Conservation (phyloP, 2,329 filamentous ascomycete genomes). For the Neofusicoccum umdonicola region DNA sequence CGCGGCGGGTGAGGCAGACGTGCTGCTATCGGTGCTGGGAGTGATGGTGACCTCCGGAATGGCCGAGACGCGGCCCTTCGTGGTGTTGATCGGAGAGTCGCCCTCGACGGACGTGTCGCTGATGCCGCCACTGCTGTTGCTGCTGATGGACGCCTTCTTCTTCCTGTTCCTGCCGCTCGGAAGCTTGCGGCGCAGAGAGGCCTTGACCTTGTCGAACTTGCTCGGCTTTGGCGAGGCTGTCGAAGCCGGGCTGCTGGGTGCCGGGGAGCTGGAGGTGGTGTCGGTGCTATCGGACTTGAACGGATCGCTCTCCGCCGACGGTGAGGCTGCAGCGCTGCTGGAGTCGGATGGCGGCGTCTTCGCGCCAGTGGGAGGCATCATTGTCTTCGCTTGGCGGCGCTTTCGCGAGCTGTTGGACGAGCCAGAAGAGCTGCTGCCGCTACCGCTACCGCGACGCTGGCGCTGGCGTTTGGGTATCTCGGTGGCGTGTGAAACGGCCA, state of each 20-base stretch:
- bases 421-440: not conserved
- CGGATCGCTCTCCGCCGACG: not conserved
- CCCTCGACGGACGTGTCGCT: not conserved
- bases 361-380: too few species aligned
- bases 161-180: not conserved
- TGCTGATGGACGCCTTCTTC: not conserved
- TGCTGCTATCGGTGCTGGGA: not conserved
- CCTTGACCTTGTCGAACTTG: not conserved
- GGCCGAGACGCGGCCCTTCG: not conserved
- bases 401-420: not conserved
- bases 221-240: not conserved
- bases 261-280: not conserved
- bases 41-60: not conserved
- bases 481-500: not conserved
- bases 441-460: not conserved
- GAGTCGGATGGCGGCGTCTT: not conserved
- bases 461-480: not conserved
- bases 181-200: not conserved
- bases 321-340: not conserved
- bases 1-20: not conserved
- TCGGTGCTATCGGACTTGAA: not conserved
- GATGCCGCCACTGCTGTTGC: not conserved
- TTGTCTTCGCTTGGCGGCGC: not conserved
- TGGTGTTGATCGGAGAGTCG: not conserved
- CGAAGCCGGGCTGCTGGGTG: not conserved